Evolutionary conservation across 257 asterid genomes (phyloP).

Genomic region (Orobanche coerulescens): DNA sequence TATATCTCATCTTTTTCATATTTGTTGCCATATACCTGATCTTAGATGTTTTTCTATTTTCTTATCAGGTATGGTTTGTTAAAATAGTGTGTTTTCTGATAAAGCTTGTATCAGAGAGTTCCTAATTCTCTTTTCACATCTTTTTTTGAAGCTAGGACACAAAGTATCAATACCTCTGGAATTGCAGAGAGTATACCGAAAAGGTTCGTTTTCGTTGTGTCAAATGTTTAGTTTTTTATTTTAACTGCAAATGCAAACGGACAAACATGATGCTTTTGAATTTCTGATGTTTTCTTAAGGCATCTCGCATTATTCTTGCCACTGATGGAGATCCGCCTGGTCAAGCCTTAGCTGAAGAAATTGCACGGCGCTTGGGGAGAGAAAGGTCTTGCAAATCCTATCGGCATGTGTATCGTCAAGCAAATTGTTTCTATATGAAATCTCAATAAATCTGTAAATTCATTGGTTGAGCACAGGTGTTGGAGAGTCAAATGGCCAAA

Average conservation of each 20-base stretch:
- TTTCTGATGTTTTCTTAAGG: conserved; percentile 35
- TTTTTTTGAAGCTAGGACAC: conserved; percentile 77
- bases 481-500: conserved; percentile 97
- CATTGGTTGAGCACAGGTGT: conserved; percentile 61
- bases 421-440: background rate
- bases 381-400: conserved; percentile 51
- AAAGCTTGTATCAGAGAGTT: conserved; percentile 18
- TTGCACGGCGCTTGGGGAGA: conserved; percentile 96
- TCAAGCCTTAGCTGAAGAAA: conserved; percentile 97
- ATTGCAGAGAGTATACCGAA: conserved; percentile 71
- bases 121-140: conserved; percentile 37
- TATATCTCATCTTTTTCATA: background rate
- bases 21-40: background rate
- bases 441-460: conserved; percentile 10
- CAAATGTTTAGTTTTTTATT: background rate
- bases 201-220: no score
- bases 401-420: conserved; percentile 2
- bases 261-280: conserved; percentile 20
- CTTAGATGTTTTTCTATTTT: background rate
- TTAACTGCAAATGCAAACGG: conserved; percentile 20
- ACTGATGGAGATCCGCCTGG: conserved; percentile 94
- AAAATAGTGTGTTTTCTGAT: background rate
- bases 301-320: conserved; percentile 95
- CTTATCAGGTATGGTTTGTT: background rate
- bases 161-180: conserved; percentile 89